These are phyloP conservation scores for Pseudocercospora pini-densiflorae DNA, from an alignment of 2,329 filamentous ascomycete genomes.

Conservation along the genomic window DNA sequence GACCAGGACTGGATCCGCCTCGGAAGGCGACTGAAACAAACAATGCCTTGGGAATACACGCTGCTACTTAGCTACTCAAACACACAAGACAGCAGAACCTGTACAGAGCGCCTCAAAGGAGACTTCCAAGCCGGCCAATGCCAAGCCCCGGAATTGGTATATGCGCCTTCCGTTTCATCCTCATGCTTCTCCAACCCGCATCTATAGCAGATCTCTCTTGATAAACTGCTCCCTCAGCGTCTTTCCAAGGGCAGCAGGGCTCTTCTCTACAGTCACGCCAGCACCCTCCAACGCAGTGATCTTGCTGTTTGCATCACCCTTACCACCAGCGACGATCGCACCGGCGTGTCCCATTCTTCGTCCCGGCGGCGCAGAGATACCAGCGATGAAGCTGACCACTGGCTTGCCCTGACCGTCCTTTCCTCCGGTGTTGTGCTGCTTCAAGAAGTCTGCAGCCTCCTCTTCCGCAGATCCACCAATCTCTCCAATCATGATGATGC, in stretches of 20 bases:
- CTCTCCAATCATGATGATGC: conserved; percentile 99
- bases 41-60: conserved; percentile 18
- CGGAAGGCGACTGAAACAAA: background rate
- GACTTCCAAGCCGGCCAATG: conserved; percentile 5
- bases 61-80: conserved; percentile 20
- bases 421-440: conserved; percentile 75
- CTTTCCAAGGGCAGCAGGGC: conserved; percentile 89
- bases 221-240: conserved; percentile 94
- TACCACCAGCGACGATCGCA: conserved; percentile 96
- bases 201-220: conserved; percentile 88
- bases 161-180: background rate
- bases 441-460: conserved; percentile 95
- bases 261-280: conserved; percentile 95
- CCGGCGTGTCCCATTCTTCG: conserved; percentile 98
- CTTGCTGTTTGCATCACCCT: conserved; percentile 98
- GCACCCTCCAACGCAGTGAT: conserved; percentile 91
- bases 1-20: background rate
- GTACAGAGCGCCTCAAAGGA: conserved; percentile 14
- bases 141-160: conserved; percentile 4
- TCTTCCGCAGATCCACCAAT: conserved; percentile 98
- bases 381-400: conserved; percentile 96
- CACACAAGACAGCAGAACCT: conserved; percentile 12
- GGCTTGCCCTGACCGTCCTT: conserved; percentile 74
- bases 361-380: conserved; percentile 95
- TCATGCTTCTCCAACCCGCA: background rate